Percentiles rank a stretch among this genome's conserved stretches.
Evolutionary conservation across 257 asterid genomes (phyloP).

Genomic region (Ilex asprella): DNA sequence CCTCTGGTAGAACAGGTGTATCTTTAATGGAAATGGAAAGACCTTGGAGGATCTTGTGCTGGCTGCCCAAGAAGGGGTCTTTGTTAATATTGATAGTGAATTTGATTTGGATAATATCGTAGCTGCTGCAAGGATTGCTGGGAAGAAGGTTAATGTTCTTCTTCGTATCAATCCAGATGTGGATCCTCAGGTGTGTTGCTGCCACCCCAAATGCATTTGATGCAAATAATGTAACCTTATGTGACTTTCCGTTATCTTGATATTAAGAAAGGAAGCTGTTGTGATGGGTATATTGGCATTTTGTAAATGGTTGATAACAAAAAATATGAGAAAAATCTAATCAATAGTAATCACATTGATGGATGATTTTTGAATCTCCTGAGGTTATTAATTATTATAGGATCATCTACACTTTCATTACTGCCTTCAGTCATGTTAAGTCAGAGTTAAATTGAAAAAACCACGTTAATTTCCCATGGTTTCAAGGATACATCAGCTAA

Average conservation of each 20-base stretch:
- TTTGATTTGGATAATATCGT: slow-evolving; percentile 91
- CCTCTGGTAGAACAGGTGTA: slow-evolving; percentile 50
- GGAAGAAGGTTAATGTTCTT: slow-evolving; percentile 78
- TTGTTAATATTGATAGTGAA: slow-evolving; percentile 87
- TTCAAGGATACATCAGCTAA: too few species aligned
- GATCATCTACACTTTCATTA: too few species aligned
- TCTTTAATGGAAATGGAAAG: slow-evolving; percentile 95
- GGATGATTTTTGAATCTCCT: too few species aligned
- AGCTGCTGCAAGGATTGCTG: slow-evolving; percentile 70
- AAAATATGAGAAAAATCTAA: not conserved
- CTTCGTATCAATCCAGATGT: slow-evolving; percentile 93
- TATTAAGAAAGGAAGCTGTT: too few species aligned
- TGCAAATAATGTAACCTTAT: not conserved
- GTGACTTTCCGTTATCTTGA: too few species aligned
- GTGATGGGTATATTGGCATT: too few species aligned
- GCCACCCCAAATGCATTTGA: not conserved
- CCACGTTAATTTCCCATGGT: too few species aligned
- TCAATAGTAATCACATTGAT: too few species aligned
- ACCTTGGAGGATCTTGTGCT: slow-evolving; percentile 72
- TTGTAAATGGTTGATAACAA: too few species aligned
- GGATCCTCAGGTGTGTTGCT: slow-evolving; percentile 85
- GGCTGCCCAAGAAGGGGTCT: slow-evolving; percentile 88
- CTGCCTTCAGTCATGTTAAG: too few species aligned
- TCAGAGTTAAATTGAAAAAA: too few species aligned
- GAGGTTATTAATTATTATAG: too few species aligned